A percentile compares a stretch with the other conserved stretches of the same genome.
These are phyloP conservation scores for Sedum album DNA, from an alignment of 164 flowering plant genomes.

Conservation along the genomic window DNA sequence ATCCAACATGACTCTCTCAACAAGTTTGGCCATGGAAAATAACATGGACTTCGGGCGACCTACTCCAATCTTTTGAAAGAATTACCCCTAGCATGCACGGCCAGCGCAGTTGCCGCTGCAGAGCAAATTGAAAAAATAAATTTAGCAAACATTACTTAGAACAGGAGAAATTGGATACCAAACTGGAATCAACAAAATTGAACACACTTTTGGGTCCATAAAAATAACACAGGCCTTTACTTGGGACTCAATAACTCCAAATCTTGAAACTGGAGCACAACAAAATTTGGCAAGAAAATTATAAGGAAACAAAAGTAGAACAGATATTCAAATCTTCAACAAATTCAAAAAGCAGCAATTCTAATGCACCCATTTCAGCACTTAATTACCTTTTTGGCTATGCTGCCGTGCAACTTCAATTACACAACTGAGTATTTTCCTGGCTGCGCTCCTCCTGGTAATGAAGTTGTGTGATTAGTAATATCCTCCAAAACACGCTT, in stretches of 20 bases:
- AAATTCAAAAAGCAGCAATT: background rate
- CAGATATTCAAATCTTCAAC: background rate
- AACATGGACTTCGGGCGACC: background rate
- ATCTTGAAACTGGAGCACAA: background rate
- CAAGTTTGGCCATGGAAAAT: background rate
- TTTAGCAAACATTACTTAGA: background rate
- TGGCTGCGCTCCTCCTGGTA: constrained; percentile 77
- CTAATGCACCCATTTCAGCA: background rate
- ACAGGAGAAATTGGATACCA: background rate
- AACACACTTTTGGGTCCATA: background rate
- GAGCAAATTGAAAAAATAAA: background rate
- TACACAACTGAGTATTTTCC: constrained; percentile 75
- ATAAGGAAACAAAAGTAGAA: background rate
- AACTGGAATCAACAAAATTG: background rate
- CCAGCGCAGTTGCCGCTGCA: background rate
- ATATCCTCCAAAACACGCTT: constrained; percentile 85
- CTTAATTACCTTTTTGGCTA: background rate
- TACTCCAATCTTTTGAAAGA: no score
- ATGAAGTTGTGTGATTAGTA: constrained; percentile 52
- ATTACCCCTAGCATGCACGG: no score
- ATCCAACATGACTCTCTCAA: background rate
- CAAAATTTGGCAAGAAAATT: background rate
- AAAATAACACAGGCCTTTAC: constrained; percentile 1
- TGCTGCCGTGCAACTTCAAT: constrained; percentile 20
- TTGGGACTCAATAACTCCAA: constrained; percentile 6